Evolutionary conservation across 352 stramenopile genomes (phyloP), one percentile per base, ranked within the genome.

Genomic region (Globisporangium splendens): DNA sequence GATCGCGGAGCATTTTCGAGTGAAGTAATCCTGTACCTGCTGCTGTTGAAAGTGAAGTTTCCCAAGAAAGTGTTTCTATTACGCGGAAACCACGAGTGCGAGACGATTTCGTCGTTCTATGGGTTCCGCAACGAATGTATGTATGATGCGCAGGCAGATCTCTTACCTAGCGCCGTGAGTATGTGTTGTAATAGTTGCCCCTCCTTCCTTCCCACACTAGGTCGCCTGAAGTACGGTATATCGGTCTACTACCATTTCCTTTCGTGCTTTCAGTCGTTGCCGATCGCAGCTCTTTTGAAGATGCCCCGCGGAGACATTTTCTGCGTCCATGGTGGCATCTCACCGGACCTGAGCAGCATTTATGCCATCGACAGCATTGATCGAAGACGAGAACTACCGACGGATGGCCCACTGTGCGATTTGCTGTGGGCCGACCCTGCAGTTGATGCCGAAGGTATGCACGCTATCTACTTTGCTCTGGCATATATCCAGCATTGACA

Each of bases 41-140:
- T 94, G 15, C 68, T 88, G 3, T 69, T 92, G 20, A 93, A 94
- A 43, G 68, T 77, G 39, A 68, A 50, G 72, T 88, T 80, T 63
- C 61, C 75, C 0, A 66, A 68, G 14, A 87, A 86, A 44, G 75
- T 94, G 0, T 64, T 89, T 21, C 48, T 92, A 18, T 66, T 94
- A 31, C 82, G 85, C 13, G 85, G 82, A 22, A 94, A 94, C 53
- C 82, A 94, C 66, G 82, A 94, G 54, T 94, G 82, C 47, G 85
- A 94, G 69, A 86, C 82, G 18, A 91, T 94, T 50, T 94, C 85
- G 33, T 89, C 80, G 17, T 92, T 92, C 56, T 94, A 94, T 53
- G 84, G 84, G 21, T 94, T 94, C 50, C 80, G 85, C 31, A 77
- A 75, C 39, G 85, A 94, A 72, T 94, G 85, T 84, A 65, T 52